Percentiles rank a stretch among this genome's conserved stretches.
phyloP scores from a whole-genome alignment of 768 basidiomycete species.

The Leccinum uliginosum region DNA sequence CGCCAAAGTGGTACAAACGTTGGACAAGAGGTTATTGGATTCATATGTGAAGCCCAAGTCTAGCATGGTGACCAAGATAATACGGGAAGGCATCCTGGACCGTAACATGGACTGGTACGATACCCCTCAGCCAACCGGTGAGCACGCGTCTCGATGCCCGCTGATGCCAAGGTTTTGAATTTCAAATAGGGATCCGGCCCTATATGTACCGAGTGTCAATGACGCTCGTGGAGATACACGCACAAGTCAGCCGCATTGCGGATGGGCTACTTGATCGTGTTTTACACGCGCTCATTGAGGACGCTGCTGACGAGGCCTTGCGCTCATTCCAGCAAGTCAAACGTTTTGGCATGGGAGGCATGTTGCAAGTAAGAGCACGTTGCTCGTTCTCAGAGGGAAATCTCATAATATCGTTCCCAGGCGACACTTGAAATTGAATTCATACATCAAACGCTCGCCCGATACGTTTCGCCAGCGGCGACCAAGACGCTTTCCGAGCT shows the following conservation, averaged over 20 bases:
- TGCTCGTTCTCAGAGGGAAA: background rate
- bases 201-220: conserved; percentile 91
- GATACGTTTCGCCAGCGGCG: conserved; percentile 79
- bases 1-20: conserved; percentile 69
- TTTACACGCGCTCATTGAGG: conserved; percentile 74
- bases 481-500: conserved; percentile 84
- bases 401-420: conserved; percentile 37
- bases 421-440: conserved; percentile 99
- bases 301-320: conserved; percentile 78
- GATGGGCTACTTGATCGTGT: conserved; percentile 80
- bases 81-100: conserved; percentile 78
- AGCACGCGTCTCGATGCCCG: conserved; percentile 12
- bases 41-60: conserved; percentile 82
- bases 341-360: conserved; percentile 96
- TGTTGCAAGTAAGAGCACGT: conserved; percentile 73
- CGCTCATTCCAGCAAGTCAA: conserved; percentile 84
- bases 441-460: conserved; percentile 91
- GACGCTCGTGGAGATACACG: conserved; percentile 86
- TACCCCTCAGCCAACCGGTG: conserved; percentile 88
- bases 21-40: conserved; percentile 88
- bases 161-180: background rate
- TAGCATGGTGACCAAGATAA: conserved; percentile 56
- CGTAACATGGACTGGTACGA: conserved; percentile 90
- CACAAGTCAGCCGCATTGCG: conserved; percentile 80
- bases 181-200: conserved; percentile 74